A percentile compares a stretch with the other conserved stretches of the same genome.
These are phyloP conservation scores for Hirsutella rhossiliensis DNA, from an alignment of 2,329 filamentous ascomycete genomes.

Conservation along the genomic window DNA sequence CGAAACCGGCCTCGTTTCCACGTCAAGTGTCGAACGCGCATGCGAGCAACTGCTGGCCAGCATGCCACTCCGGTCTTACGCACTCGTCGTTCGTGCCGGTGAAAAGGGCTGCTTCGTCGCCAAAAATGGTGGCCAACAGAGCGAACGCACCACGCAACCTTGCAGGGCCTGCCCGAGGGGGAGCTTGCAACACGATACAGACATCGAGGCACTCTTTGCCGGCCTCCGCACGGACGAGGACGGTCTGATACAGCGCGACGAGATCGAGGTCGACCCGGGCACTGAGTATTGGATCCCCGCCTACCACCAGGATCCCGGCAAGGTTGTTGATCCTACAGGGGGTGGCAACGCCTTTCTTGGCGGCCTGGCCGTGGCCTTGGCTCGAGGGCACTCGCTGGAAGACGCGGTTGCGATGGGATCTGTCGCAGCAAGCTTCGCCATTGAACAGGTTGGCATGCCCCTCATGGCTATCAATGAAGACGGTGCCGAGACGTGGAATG, in stretches of 20 bases:
- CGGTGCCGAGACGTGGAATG: slow-evolving; percentile 50
- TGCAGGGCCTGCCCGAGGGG: slow-evolving; percentile 34
- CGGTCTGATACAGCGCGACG: slow-evolving; percentile 41
- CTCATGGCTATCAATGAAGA: slow-evolving; percentile 30
- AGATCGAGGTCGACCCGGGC: slow-evolving; percentile 50
- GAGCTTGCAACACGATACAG: slow-evolving; percentile 44
- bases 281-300: slow-evolving; percentile 68
- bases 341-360: slow-evolving; percentile 84
- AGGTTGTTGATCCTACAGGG: slow-evolving; percentile 83
- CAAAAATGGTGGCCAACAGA: slow-evolving; percentile 41
- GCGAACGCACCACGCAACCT: slow-evolving; percentile 20
- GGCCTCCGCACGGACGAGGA: slow-evolving; percentile 42
- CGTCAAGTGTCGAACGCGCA: slow-evolving; percentile 39
- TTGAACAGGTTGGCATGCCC: slow-evolving; percentile 88
- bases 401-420: slow-evolving; percentile 69
- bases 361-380: slow-evolving; percentile 45
- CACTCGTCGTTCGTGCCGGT: slow-evolving; percentile 59
- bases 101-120: slow-evolving; percentile 60
- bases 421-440: slow-evolving; percentile 80
- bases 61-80: slow-evolving; percentile 52
- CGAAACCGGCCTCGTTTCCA: slow-evolving; percentile 40
- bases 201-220: slow-evolving; percentile 51
- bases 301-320: slow-evolving; percentile 43
- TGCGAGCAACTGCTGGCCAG: slow-evolving; percentile 51
- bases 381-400: slow-evolving; percentile 45